Evolutionary conservation across 106 monocot species (phyloP).

Genomic region (Phalaenopsis equestris): DNA sequence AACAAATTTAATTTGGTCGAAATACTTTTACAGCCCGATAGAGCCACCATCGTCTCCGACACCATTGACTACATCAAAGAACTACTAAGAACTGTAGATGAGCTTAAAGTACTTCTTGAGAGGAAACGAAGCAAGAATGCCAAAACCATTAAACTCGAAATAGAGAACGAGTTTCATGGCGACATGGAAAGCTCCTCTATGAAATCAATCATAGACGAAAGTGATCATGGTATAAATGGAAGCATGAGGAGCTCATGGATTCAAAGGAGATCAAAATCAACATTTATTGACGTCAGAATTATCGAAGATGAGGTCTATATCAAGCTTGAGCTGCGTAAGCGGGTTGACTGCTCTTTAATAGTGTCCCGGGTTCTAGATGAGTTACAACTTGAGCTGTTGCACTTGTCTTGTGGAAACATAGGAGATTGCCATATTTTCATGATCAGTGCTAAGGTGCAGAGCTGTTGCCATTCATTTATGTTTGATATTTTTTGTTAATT

Average conservation of each 20-base stretch:
- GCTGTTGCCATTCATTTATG: neutral
- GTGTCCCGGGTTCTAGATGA: conserved; percentile 46
- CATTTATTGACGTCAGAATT: conserved; percentile 65
- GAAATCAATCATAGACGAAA: conserved; percentile 7
- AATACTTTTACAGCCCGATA: conserved; percentile 35
- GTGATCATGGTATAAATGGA: neutral
- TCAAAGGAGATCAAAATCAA: conserved; percentile 52
- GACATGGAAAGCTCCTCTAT: conserved; percentile 37
- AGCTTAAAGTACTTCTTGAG: conserved; percentile 49
- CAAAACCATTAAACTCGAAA: conserved; percentile 8
- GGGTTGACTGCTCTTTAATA: conserved; percentile 25
- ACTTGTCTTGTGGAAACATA: conserved; percentile 66
- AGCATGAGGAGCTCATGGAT: conserved; percentile 65
- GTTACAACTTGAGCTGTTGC: conserved; percentile 59
- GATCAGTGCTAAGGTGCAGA: conserved; percentile 66
- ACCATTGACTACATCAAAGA: conserved; percentile 83
- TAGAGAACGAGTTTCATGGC: neutral
- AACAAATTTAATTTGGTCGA: neutral
- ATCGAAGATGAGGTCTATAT: conserved; percentile 88
- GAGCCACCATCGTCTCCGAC: conserved; percentile 67
- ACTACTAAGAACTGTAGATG: conserved; percentile 53
- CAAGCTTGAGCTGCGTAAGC: conserved; percentile 52
- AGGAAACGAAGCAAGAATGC: conserved; percentile 33
- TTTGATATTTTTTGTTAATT: neutral
- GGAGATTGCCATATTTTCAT: conserved; percentile 70